These are phyloP conservation scores for Panicum miliaceum DNA, from an alignment of 176 grass and related monocot genomes.

Conservation along the genomic window DNA sequence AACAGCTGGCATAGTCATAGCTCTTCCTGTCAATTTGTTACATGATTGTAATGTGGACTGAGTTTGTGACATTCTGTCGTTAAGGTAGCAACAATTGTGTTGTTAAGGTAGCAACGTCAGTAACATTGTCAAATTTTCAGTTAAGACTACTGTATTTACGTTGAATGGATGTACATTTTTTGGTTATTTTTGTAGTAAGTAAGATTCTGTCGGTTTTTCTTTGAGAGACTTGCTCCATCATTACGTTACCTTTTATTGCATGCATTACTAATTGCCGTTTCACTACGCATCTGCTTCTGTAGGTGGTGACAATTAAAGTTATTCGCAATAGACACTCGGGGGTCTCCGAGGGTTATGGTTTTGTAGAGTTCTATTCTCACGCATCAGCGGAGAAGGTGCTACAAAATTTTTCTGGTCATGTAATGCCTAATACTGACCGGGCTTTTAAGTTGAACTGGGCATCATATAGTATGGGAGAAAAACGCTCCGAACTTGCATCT, in stretches of 20 bases:
- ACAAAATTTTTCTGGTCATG: slow-evolving; percentile 66
- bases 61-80: background rate
- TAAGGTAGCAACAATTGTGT: slow-evolving; percentile 24
- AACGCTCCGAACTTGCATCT: slow-evolving; percentile 59
- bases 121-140: background rate
- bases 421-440: slow-evolving; percentile 75
- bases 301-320: slow-evolving; percentile 70
- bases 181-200: background rate
- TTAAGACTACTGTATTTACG: background rate
- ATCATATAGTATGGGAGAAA: slow-evolving; percentile 75
- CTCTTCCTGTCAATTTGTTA: background rate
- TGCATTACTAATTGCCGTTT: slow-evolving; percentile 36
- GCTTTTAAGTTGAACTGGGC: slow-evolving; percentile 76
- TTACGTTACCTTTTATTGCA: background rate
- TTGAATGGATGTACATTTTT: background rate
- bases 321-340: slow-evolving; percentile 71
- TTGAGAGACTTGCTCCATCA: background rate
- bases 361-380: slow-evolving; percentile 66
- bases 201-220: background rate
- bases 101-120: background rate
- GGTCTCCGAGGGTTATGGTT: slow-evolving; percentile 69
- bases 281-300: slow-evolving; percentile 43
- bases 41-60: background rate
- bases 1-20: background rate
- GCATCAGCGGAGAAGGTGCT: slow-evolving; percentile 64